Evolutionary conservation across 2,329 filamentous ascomycete species (phyloP).

Genomic region (Xenoacremonium recifei): DNA sequence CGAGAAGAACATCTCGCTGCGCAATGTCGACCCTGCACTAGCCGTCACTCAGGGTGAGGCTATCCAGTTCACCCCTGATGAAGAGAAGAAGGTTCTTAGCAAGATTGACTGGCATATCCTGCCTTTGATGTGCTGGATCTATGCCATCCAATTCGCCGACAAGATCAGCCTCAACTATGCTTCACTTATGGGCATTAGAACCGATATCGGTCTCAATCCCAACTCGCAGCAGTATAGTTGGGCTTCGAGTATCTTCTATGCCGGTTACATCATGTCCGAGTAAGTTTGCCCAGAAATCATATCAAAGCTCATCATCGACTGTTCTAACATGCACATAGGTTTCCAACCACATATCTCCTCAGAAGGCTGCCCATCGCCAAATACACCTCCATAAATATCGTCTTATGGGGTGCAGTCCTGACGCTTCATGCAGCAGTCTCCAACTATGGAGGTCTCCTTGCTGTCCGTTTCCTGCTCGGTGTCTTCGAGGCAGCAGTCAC

Average conservation of each 20-base stretch:
- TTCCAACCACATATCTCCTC: conserved; percentile 30
- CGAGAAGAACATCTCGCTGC: too few relatives aligned
- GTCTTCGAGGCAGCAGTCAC: conserved; percentile 24
- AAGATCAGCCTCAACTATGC: conserved; percentile 32
- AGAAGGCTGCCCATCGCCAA: conserved; percentile 33
- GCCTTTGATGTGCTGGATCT: conserved; percentile 29
- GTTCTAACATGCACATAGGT: background rate
- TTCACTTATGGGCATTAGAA: conserved; percentile 34
- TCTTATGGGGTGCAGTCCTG: conserved; percentile 39
- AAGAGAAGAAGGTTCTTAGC: conserved; percentile 18
- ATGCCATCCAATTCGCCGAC: conserved; percentile 31
- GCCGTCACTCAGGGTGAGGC: background rate
- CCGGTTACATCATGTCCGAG: conserved; percentile 12
- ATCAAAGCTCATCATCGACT: background rate
- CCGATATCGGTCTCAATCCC: conserved; percentile 17
- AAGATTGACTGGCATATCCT: conserved; percentile 32
- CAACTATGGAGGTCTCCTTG: conserved; percentile 20
- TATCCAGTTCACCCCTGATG: conserved; percentile 11
- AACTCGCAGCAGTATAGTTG: conserved; percentile 11
- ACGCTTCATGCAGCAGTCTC: conserved; percentile 16
- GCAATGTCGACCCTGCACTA: background rate
- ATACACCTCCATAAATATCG: conserved; percentile 33
- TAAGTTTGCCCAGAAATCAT: background rate
- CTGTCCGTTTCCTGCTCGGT: conserved; percentile 22
- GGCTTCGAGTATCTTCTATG: conserved; percentile 13